Evolutionary conservation across 2,329 filamentous ascomycete genomes (phyloP).

Genomic region (Stagonosporopsis chrysanthemi): DNA sequence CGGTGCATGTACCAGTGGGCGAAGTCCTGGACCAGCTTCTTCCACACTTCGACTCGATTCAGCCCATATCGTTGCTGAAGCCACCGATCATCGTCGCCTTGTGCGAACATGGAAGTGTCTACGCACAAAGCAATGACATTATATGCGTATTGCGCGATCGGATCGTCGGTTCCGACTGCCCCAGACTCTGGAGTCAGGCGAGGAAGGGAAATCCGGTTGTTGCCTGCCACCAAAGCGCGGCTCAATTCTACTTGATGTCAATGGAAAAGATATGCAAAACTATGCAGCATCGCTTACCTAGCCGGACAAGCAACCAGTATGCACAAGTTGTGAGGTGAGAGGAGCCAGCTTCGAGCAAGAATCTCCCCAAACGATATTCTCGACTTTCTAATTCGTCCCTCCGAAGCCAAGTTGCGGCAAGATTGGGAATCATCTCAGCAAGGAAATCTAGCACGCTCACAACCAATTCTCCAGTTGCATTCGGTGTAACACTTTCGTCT

Average conservation of each 20-base stretch:
- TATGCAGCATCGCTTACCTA: constrained; percentile 19
- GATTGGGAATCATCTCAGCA: neutral
- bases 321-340: constrained; percentile 9
- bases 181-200: constrained; percentile 2
- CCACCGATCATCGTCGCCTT: constrained; percentile 32
- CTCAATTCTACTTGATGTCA: constrained; percentile 27
- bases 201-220: constrained; percentile 22
- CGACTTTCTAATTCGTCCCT: neutral
- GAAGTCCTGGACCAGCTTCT: constrained; percentile 24
- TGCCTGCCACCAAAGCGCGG: constrained; percentile 21
- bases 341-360: neutral
- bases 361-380: neutral
- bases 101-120: constrained; percentile 29
- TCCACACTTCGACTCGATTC: constrained; percentile 33
- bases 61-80: constrained; percentile 29
- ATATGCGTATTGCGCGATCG: constrained; percentile 23
- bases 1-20: constrained; percentile 33
- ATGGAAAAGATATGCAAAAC: neutral
- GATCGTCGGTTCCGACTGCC: neutral
- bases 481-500: neutral
- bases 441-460: neutral
- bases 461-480: neutral
- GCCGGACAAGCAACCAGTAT: constrained; percentile 30
- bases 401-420: neutral
- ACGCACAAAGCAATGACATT: constrained; percentile 29